Base-by-base conservation (phyloP, 129 eudicot species). In the Arctium minus region DNA sequence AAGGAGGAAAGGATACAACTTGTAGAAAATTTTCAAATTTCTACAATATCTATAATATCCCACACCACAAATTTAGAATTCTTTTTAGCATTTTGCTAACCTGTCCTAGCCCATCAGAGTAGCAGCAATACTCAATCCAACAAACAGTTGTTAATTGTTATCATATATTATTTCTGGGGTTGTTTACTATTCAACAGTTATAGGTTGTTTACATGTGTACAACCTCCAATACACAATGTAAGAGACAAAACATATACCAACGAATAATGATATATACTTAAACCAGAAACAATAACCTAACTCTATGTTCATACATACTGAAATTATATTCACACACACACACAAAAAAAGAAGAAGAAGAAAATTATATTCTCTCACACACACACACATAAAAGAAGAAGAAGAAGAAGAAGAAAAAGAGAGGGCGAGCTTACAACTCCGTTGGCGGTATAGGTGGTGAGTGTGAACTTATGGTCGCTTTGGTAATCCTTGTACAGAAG, bases 401-500 rank as follows among this genome's bases (percentile, higher is more conserved):
- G 27, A 22, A 22, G 27, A 35, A 6, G 65, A 7, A 75, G 17
- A n/a, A 37, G 74, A 44, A 37, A 76, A n/a, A 71, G 72, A 75
- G 62, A 33, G 5, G 44, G 64, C 78, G 75, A 1, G 73, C 92
- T 84, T 44, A 93, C 98, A 79, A 93, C 89, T 60, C 98, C 98
- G 64, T 86, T 84, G 13, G 94, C 67, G 74, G 96, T 82, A 65
- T 84, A 86, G 56, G 98, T 93, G 74, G 98, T 93, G 77, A 93
- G 75, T 13, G 96, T 81, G 74, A 93, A 91, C 88, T 91, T 93
- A 76, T 91, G 98, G 90, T 93, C 98, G 78, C 86, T 77, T 73
- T 89, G 96, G 70, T 91, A 93, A 86, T 93, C 98, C 91, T 37
- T 93, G 88, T 93, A 93, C 44, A 93, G 84, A 88, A 93, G 98